phyloP scores from a whole-genome alignment of 495 filamentous ascomycete species.

The Hypoxylon rickii region DNA sequence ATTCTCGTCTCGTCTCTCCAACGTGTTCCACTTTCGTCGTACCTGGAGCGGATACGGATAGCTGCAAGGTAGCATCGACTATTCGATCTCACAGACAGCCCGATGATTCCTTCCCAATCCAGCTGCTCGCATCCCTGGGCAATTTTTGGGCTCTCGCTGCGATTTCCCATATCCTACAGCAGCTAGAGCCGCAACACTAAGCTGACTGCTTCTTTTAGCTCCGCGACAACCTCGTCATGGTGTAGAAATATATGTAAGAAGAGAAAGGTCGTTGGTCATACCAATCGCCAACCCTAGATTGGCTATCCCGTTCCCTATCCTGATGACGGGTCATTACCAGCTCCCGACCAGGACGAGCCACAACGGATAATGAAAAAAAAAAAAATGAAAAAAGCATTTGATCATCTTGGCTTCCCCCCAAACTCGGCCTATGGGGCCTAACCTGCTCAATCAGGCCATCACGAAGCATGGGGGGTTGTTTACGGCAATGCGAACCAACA shows the following conservation, averaged over 20 bases:
- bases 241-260: too few species aligned
- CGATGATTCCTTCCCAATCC: slow-evolving; percentile 18
- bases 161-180: neutral
- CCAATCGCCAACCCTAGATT: too few species aligned
- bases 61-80: slow-evolving; percentile 17
- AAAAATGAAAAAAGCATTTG: too few species aligned
- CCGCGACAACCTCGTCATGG: too few species aligned
- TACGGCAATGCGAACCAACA: too few species aligned
- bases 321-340: slow-evolving; percentile 2
- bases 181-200: neutral
- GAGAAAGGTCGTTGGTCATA: too few species aligned
- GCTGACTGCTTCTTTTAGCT: too few species aligned
- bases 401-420: too few species aligned
- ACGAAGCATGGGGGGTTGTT: too few species aligned
- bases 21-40: slow-evolving; percentile 10
- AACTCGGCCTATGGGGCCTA: too few species aligned
- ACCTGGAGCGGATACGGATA: slow-evolving; percentile 22
- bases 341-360: neutral
- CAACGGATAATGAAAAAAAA: neutral
- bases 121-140: slow-evolving; percentile 18
- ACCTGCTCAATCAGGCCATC: neutral
- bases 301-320: neutral
- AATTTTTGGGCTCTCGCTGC: neutral
- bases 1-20: too few species aligned
- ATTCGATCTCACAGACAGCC: slow-evolving; percentile 24